A percentile compares a stretch with the other conserved stretches of the same genome.
Conservation (phyloP, 495 filamentous ascomycete genomes). For the Diplogelasinospora grovesii region DNA sequence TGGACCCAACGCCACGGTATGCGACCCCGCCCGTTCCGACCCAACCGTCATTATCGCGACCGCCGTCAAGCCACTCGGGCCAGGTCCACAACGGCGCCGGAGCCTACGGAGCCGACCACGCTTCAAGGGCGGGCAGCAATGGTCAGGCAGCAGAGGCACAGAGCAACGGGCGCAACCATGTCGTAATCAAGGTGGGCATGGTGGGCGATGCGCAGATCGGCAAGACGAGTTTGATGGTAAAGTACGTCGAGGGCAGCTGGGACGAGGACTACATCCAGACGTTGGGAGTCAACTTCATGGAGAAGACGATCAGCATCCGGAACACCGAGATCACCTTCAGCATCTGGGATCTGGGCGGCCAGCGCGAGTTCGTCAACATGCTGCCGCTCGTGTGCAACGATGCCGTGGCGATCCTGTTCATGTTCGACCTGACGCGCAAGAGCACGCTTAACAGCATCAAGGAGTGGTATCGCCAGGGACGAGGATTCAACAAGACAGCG, state of each 20-base stretch:
- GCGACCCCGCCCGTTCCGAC: constrained; percentile 32
- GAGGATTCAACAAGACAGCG: constrained; percentile 98
- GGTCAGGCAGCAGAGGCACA: constrained; percentile 34
- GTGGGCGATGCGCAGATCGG: constrained; percentile 98
- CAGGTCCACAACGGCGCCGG: constrained; percentile 27
- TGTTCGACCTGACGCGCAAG: constrained; percentile 98
- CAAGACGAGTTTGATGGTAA: constrained; percentile 98
- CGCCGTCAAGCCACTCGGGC: constrained; percentile 43
- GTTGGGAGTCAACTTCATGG: constrained; percentile 98
- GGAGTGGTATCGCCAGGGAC: constrained; percentile 97
- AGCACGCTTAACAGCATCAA: constrained; percentile 98
- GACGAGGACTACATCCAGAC: constrained; percentile 99
- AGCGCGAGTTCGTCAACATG: constrained; percentile 99
- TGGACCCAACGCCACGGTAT: constrained; percentile 34
- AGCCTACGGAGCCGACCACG: constrained; percentile 27
- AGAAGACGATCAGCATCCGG: constrained; percentile 97
- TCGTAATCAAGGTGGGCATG: constrained; percentile 99
- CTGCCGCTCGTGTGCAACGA: constrained; percentile 97
- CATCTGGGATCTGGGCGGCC: constrained; percentile 97
- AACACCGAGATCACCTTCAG: constrained; percentile 99
- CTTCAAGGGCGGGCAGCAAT: constrained; percentile 27
- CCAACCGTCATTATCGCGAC: constrained; percentile 37
- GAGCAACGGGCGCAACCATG: constrained; percentile 64
- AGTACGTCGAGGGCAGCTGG: constrained; percentile 98
- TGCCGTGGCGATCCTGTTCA: constrained; percentile 95